These are phyloP conservation scores for Umbellularia californica DNA, from an alignment of 164 flowering plant genomes.

Conservation along the genomic window DNA sequence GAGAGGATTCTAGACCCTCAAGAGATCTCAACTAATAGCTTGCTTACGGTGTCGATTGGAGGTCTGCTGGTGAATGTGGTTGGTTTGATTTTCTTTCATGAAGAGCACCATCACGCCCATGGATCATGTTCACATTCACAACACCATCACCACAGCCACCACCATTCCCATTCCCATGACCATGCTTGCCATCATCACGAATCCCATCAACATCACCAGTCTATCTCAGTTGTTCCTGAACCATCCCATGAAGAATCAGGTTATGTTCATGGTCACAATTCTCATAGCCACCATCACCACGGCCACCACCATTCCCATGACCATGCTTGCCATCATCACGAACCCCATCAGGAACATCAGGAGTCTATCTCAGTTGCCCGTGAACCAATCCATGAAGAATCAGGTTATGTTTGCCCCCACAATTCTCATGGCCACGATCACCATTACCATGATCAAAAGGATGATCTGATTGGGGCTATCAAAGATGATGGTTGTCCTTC, in stretches of 20 bases:
- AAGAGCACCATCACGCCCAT: conserved; percentile 99
- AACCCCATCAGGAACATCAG: conserved; percentile 21
- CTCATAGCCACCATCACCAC: conserved; percentile 4
- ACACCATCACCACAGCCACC: conserved; percentile 25
- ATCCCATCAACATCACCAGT: conserved; percentile 24
- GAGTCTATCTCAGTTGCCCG: conserved; percentile 19
- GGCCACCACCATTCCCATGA: conserved; percentile 13
- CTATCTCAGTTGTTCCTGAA: conserved; percentile 18
- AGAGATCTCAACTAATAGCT: conserved; percentile 85
- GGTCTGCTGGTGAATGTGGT: conserved; percentile 88
- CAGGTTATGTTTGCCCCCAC: conserved; percentile 16
- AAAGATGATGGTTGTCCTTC: conserved; percentile 6
- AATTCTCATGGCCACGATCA: conserved; percentile 16
- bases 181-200: conserved; percentile 30
- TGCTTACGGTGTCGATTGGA: conserved; percentile 81
- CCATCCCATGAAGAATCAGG: conserved; percentile 18
- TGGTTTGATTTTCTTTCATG: conserved; percentile 90
- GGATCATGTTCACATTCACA: conserved; percentile 74
- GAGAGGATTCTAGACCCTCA: conserved; percentile 98
- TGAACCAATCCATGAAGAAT: conserved; percentile 19
- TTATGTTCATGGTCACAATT: conserved; percentile 17
- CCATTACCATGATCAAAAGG: neutral
- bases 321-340: conserved; percentile 29
- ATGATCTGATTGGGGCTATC: neutral
- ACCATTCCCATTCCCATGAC: conserved; percentile 17